A percentile compares a stretch with the other conserved stretches of the same genome.
Evolutionary conservation across 2,329 filamentous ascomycete genomes (phyloP).

Genomic region (Hymenotorrendiella dingleyae): DNA sequence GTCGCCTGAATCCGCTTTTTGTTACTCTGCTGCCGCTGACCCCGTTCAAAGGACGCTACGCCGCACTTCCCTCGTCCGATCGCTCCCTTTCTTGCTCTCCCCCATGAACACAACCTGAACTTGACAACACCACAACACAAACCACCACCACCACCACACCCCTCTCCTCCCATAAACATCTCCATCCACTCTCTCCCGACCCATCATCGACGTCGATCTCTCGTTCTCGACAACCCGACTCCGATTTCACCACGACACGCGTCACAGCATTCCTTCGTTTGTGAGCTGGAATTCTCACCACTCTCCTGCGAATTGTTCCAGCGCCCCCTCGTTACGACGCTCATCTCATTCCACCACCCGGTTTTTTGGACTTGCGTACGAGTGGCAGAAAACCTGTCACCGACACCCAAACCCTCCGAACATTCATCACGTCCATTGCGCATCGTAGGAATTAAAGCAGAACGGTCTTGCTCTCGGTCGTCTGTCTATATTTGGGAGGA

Average conservation of each 20-base stretch:
- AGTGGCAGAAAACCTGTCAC: neutral
- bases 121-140: neutral
- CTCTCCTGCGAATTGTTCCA: constrained; percentile 13
- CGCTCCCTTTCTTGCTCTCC: too few relatives aligned
- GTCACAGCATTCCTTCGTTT: constrained; percentile 22
- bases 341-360: constrained; percentile 1
- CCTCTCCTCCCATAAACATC: neutral
- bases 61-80: neutral
- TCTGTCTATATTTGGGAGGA: neutral
- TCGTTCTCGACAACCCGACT: constrained; percentile 9
- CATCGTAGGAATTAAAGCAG: constrained; percentile 1
- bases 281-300: constrained; percentile 26
- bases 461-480: neutral
- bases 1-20: too few relatives aligned
- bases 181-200: neutral
- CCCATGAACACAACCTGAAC: too few relatives aligned
- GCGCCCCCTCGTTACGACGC: constrained; percentile 12
- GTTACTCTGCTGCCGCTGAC: too few relatives aligned
- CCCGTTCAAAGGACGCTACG: too few relatives aligned
- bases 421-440: neutral
- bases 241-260: neutral
- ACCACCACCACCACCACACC: neutral
- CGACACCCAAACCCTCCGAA: neutral
- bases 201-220: constrained; percentile 8
- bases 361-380: constrained; percentile 8